These are phyloP conservation scores for Saturnispora mendoncae DNA, from an alignment of 805 yeast genomes.

Conservation along the genomic window DNA sequence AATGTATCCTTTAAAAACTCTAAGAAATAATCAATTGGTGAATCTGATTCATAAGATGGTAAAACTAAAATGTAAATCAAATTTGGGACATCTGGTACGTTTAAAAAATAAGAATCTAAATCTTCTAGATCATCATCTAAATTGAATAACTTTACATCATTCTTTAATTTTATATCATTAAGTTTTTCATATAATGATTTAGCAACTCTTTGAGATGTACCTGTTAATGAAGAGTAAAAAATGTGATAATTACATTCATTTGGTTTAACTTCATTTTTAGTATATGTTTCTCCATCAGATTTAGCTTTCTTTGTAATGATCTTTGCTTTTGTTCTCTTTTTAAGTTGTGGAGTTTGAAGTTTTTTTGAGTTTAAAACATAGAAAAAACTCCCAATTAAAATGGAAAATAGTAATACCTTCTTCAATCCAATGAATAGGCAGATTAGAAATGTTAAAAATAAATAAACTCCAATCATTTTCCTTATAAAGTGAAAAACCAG, in stretches of 20 bases:
- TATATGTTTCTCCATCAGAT: slow-evolving; percentile 6
- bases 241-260: slow-evolving; percentile 52
- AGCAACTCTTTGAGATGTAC: slow-evolving; percentile 60
- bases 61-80: slow-evolving; percentile 59
- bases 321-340: slow-evolving; percentile 1
- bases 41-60: slow-evolving; percentile 89
- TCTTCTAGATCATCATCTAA: slow-evolving; percentile 78
- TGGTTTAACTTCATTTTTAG: slow-evolving; percentile 22
- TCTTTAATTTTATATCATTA: slow-evolving; percentile 19
- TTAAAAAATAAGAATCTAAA: slow-evolving; percentile 71
- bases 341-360: neutral
- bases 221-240: slow-evolving; percentile 81
- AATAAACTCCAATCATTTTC: neutral
- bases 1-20: slow-evolving; percentile 73
- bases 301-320: neutral
- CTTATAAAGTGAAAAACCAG: neutral
- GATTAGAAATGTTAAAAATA: neutral
- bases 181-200: slow-evolving; percentile 36
- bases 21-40: slow-evolving; percentile 81
- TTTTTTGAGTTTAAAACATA: slow-evolving; percentile 1
- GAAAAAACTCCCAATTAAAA: neutral
- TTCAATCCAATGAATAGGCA: neutral
- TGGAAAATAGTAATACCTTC: neutral
- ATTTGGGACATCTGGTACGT: slow-evolving; percentile 39
- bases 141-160: slow-evolving; percentile 48